These are phyloP conservation scores for Aspergillus fischeri DNA, from an alignment of 2,329 filamentous ascomycete species.

Conservation along the genomic window DNA sequence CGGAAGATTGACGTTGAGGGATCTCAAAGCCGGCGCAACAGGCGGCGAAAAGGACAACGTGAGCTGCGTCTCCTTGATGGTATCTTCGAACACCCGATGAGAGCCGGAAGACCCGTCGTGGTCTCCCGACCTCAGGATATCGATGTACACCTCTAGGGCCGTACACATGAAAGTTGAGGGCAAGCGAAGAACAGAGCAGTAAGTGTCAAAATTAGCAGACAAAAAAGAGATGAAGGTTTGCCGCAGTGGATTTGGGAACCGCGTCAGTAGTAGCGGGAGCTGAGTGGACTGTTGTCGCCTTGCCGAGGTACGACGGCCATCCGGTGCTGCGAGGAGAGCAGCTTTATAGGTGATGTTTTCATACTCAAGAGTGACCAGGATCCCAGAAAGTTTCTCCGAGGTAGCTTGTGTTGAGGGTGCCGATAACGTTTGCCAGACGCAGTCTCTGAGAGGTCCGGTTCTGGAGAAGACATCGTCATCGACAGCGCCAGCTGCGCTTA, in stretches of 20 bases:
- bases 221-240: constrained; percentile 49
- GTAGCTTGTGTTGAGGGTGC: constrained; percentile 22
- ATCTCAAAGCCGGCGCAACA: constrained; percentile 31
- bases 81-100: constrained; percentile 22
- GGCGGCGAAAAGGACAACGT: constrained; percentile 35
- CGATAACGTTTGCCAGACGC: constrained; percentile 41
- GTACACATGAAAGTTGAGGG: constrained; percentile 43
- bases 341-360: constrained; percentile 48
- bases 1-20: constrained; percentile 33
- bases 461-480: constrained; percentile 40
- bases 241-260: constrained; percentile 48
- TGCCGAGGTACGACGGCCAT: constrained; percentile 7
- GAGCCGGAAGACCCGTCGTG: background rate
- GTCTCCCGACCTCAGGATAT: constrained; percentile 5
- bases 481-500: constrained; percentile 23
- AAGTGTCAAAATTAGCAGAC: constrained; percentile 48
- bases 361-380: constrained; percentile 48
- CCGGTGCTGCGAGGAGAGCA: constrained; percentile 43
- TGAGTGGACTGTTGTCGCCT: constrained; percentile 39
- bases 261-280: constrained; percentile 49
- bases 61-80: constrained; percentile 38
- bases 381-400: constrained; percentile 37
- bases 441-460: constrained; percentile 46
- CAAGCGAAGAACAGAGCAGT: constrained; percentile 43
- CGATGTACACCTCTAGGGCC: constrained; percentile 39